phyloP scores from a whole-genome alignment of 2,329 filamentous ascomycete genomes.

The Colletotrichum neosansevieriae region DNA sequence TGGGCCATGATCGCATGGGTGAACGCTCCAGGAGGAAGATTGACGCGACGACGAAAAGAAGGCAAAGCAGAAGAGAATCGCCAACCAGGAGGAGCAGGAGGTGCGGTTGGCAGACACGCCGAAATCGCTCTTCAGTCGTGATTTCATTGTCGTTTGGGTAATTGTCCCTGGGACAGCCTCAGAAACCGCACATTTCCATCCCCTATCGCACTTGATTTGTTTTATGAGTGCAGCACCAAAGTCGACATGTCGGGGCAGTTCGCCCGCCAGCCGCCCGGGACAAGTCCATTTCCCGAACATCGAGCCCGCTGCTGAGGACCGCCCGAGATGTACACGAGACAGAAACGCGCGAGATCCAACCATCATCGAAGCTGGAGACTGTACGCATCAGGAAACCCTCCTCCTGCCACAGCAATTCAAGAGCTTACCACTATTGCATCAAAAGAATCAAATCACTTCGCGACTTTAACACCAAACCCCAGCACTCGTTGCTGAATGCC shows the following conservation, averaged over 20 bases:
- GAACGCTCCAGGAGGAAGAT: constrained; percentile 81
- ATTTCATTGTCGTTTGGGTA: no score
- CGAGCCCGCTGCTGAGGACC: background rate
- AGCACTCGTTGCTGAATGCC: background rate
- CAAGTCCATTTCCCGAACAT: background rate
- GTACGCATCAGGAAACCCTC: background rate
- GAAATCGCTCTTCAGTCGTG: no score
- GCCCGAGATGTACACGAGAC: background rate
- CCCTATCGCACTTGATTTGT: no score
- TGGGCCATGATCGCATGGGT: constrained; percentile 79
- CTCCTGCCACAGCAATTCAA: background rate
- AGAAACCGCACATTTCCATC: no score
- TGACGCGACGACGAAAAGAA: constrained; percentile 52
- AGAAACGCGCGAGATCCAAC: background rate
- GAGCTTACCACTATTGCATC: background rate
- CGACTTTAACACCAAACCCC: background rate
- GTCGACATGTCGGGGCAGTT: background rate
- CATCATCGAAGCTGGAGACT: background rate
- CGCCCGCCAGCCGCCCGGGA: background rate
- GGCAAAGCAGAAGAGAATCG: no score
- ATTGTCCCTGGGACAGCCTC: no score
- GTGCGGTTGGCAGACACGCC: no score
- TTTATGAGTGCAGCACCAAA: background rate
- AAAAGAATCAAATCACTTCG: background rate
- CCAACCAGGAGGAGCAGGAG: no score